Conservation (phyloP, 768 basidiomycete genomes). For the Paxillus rubicundulus region DNA sequence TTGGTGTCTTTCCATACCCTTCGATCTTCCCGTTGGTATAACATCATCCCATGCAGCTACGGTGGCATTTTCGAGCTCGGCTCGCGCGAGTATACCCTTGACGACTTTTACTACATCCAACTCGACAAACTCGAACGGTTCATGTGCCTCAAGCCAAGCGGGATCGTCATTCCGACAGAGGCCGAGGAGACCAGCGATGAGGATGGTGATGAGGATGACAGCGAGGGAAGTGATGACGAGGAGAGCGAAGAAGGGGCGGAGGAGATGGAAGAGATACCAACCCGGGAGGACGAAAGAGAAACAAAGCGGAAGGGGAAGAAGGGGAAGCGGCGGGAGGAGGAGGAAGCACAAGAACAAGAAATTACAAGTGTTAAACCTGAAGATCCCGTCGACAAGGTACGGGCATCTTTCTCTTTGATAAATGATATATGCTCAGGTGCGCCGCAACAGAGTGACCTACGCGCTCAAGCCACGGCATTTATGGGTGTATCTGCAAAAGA, state of each 20-base stretch:
- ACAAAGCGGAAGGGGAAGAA: not conserved
- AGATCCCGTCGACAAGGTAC: constrained; percentile 8
- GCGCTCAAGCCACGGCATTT: constrained; percentile 46
- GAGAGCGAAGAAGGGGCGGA: constrained; percentile 16
- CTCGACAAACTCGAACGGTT: constrained; percentile 85
- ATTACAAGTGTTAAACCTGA: constrained; percentile 13
- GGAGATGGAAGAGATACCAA: not conserved
- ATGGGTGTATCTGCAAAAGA: constrained; percentile 65
- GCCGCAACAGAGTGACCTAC: constrained; percentile 35
- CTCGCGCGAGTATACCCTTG: constrained; percentile 81
- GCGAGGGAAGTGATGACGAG: constrained; percentile 43
- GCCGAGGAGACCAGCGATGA: constrained; percentile 63
- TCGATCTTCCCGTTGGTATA: not conserved
- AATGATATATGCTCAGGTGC: not conserved
- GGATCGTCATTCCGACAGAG: constrained; percentile 57
- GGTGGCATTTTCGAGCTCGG: constrained; percentile 88
- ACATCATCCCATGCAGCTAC: constrained; percentile 47
- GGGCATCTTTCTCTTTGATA: not conserved
- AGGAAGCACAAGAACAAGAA: constrained; percentile 26
- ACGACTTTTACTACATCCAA: constrained; percentile 80
- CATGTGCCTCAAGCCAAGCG: constrained; percentile 67
- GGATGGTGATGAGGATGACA: constrained; percentile 55
- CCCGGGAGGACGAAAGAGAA: constrained; percentile 10
- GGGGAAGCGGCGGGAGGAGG: constrained; percentile 25
- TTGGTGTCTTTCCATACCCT: constrained; percentile 32